Conservation (phyloP, 2,329 filamentous ascomycete species). For the Diaporthe caulivora region DNA sequence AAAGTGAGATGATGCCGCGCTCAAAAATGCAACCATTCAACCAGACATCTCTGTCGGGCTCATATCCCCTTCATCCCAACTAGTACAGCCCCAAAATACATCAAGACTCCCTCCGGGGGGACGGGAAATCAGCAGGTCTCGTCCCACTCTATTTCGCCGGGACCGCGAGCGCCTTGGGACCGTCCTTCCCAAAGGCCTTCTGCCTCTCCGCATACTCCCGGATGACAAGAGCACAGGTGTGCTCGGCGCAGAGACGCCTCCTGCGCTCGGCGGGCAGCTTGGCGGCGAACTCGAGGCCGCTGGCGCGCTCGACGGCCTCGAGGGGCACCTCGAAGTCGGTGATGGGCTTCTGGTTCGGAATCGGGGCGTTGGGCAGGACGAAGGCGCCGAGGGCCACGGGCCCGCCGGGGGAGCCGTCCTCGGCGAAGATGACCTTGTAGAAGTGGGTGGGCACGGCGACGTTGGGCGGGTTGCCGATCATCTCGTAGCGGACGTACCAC, state of each 20-base stretch:
- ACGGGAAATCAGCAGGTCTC: background rate
- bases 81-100: background rate
- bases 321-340: constrained; percentile 94
- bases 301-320: constrained; percentile 91
- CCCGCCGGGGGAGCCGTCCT: constrained; percentile 78
- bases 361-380: constrained; percentile 91
- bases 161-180: constrained; percentile 36
- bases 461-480: constrained; percentile 93
- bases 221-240: constrained; percentile 85
- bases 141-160: background rate
- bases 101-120: background rate
- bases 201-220: constrained; percentile 79
- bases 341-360: constrained; percentile 88
- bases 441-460: constrained; percentile 98
- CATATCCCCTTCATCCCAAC: background rate
- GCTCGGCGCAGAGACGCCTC: constrained; percentile 86
- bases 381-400: constrained; percentile 93
- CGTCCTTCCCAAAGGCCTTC: constrained; percentile 65
- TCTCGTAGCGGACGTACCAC: constrained; percentile 95
- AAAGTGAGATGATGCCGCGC: constrained; percentile 18
- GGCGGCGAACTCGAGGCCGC: constrained; percentile 89
- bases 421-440: constrained; percentile 98
- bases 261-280: constrained; percentile 81
- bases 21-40: constrained; percentile 26
- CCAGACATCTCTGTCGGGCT: background rate